A percentile compares a stretch with the other conserved stretches of the same genome.
These are phyloP conservation scores for Bretziella fagacearum DNA, from an alignment of 2,329 filamentous ascomycete species.

Conservation along the genomic window DNA sequence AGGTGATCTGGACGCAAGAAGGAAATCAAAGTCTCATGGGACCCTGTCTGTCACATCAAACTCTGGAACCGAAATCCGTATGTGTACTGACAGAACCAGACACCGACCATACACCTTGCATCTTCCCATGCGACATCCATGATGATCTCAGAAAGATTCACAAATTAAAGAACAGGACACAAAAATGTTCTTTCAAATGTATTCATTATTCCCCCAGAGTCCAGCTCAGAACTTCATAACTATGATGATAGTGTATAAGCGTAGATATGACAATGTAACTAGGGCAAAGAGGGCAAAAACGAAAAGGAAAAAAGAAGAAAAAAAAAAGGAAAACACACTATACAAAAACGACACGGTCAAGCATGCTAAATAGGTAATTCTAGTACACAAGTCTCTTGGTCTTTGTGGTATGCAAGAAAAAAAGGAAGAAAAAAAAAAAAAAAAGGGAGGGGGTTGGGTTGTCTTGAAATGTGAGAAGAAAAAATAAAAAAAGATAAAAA, in stretches of 20 bases:
- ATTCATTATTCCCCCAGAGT: conserved; percentile 1
- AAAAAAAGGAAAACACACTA: not conserved
- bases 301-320: no score
- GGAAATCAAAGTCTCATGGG: no score
- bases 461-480: not conserved
- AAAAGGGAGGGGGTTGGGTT: not conserved
- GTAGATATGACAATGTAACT: not conserved
- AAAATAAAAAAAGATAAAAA: conserved; percentile 10
- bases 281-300: not conserved
- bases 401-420: not conserved
- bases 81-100: no score
- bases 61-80: no score
- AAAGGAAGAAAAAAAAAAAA: not conserved
- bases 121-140: no score
- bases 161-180: not conserved
- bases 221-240: not conserved
- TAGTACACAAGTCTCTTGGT: not conserved
- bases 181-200: not conserved
- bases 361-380: not conserved
- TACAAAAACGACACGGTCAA: not conserved
- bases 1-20: no score
- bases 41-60: no score
- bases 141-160: no score
- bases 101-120: no score
- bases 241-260: not conserved